phyloP scores from a whole-genome alignment of 2,329 filamentous ascomycete species.

The Emergomyces pasteurianus region DNA sequence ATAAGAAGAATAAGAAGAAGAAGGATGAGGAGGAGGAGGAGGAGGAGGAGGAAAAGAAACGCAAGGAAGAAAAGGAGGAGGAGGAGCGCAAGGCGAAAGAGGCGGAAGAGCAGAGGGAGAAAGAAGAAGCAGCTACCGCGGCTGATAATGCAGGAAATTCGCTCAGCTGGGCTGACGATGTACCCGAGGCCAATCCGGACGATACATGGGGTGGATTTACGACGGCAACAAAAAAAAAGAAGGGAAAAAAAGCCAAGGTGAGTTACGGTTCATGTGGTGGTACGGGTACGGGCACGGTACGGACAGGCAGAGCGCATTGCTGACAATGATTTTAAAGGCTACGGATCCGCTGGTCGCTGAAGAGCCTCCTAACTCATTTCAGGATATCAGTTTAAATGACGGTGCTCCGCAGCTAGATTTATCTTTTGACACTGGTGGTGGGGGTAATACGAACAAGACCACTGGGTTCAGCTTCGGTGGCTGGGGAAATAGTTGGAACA shows the following conservation, averaged over 20 bases:
- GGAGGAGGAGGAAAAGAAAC: background rate
- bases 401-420: slow-evolving; percentile 45
- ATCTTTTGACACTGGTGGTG: slow-evolving; percentile 39
- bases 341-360: slow-evolving; percentile 22
- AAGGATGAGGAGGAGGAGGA: slow-evolving; percentile 9
- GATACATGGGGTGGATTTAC: slow-evolving; percentile 45
- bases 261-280: background rate
- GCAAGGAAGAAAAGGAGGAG: slow-evolving; percentile 1
- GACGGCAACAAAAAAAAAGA: slow-evolving; percentile 42
- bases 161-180: slow-evolving; percentile 36
- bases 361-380: slow-evolving; percentile 43
- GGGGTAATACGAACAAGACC: slow-evolving; percentile 26
- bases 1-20: slow-evolving; percentile 10
- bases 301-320: no score
- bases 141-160: slow-evolving; percentile 20
- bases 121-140: slow-evolving; percentile 11
- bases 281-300: background rate
- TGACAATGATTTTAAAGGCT: slow-evolving; percentile 12
- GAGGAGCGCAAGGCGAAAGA: slow-evolving; percentile 2
- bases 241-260: slow-evolving; percentile 37
- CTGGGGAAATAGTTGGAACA: slow-evolving; percentile 51
- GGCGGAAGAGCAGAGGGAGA: background rate
- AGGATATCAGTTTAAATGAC: slow-evolving; percentile 57
- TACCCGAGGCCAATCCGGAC: slow-evolving; percentile 25
- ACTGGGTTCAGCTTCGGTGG: slow-evolving; percentile 38